These are phyloP conservation scores for Dunaliella salina DNA, from an alignment of 163 green algal species.

Conservation along the genomic window DNA sequence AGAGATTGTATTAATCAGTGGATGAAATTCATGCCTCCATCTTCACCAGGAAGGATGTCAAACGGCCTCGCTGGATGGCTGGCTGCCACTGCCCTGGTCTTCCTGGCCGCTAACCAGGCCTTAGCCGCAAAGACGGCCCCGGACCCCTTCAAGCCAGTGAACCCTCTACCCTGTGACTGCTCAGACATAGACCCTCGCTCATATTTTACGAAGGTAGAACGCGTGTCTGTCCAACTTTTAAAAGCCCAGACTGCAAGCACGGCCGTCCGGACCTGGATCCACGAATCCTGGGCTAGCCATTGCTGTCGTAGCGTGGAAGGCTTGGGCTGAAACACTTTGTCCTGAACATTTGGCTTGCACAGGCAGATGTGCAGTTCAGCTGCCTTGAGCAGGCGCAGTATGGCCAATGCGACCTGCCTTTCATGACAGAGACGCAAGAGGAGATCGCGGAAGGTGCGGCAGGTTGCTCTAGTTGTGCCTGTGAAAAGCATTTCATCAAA, in stretches of 20 bases:
- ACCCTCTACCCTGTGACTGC: slow-evolving; percentile 42
- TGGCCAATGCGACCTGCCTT: slow-evolving; percentile 36
- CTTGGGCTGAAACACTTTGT: no score
- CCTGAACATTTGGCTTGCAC: neutral
- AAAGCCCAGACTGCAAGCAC: no score
- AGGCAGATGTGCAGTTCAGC: slow-evolving; percentile 19
- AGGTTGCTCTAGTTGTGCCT: neutral
- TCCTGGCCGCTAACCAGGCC: no score
- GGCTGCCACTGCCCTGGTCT: no score
- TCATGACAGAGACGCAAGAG: slow-evolving; percentile 39
- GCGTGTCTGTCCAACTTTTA: no score
- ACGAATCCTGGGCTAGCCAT: no score
- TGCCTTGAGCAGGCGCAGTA: slow-evolving; percentile 44
- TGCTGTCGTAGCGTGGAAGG: no score
- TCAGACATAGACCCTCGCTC: slow-evolving; percentile 35
- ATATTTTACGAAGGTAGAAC: slow-evolving; percentile 5
- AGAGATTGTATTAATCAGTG: no score
- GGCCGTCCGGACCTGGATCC: no score
- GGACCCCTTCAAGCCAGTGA: slow-evolving; percentile 13
- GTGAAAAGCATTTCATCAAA: neutral
- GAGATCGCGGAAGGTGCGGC: slow-evolving; percentile 39
- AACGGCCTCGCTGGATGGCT: no score
- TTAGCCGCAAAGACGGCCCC: neutral
- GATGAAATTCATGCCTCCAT: no score
- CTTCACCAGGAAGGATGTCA: no score